Base-by-base conservation (phyloP, 148 eudicot species). In the Diospyros kaki region DNA sequence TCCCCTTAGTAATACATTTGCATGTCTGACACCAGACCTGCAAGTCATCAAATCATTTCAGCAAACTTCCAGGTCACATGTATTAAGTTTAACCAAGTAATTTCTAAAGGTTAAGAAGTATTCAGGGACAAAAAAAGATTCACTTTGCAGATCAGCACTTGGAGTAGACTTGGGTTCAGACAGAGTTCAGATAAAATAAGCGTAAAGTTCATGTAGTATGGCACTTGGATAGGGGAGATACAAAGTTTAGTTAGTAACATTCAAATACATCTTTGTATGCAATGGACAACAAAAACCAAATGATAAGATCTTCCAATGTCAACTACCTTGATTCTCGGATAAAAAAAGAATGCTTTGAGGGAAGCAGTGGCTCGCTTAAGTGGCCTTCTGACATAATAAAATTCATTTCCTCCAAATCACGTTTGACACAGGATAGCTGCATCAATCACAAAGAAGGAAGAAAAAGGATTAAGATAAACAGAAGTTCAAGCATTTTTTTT, bases 351-450 rank as follows among this genome's bases (percentile, higher is more conserved):
- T 82, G 84, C 50, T 81, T 95, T 70, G 89, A 82, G 60, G 99
- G 97, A 81, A 95, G 99, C 86, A 95, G 97, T 73, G 84, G 94
- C 81, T 95, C 99, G 4, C 94, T 89, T 93, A 95, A 83, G 83
- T 86, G 89, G 85, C 87, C 88, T 84, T 93, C 93, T 58, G 94
- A 84, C 97, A 95, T 88, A 81, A 92, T 89, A 74, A 82, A 82
- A 79, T 95, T 94, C 97, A 93, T 95, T 86, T 95, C 97, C 82
- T 92, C 97, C 79, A 95, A 81, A 80, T 95, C 99, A 72, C 72
- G 76, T 81, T 86, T 93, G 51, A 92, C 77, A 66, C 80, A 89
- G 14, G 99, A 90, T 62, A 95, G 83, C 99, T 95, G 96, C 70
- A 72, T n/a, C 48, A 46, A 56, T 40, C 48, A 40, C 40, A 40